Evolutionary conservation across 1,139 yeast species (phyloP), one percentile per base, ranked within the genome.

Genomic region (Casaregolazyma lundiana): DNA sequence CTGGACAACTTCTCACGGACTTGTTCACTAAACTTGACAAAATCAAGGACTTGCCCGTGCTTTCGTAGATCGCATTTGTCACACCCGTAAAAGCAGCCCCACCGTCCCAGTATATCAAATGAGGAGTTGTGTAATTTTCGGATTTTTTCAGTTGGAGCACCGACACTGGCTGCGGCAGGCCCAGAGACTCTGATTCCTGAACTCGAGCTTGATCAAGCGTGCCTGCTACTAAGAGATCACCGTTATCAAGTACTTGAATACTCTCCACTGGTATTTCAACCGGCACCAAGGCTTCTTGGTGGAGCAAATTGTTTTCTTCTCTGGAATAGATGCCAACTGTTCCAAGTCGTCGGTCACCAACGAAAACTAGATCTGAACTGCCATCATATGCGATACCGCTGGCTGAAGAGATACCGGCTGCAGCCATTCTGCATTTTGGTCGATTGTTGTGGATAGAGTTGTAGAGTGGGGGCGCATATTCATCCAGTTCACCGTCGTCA

Each of bases 381-480:
- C 11, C 15, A 17, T 42, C 30, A 9, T 18, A 42, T 7, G 20
- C 34, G 19, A 42, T 35, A 7, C 41, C 39, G n/a, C 30, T 42
- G 39, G 45, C 45, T 5, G 22, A 35, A 3, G 45, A 42, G 30
- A 35, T n/a, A 4, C 45, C 45, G 8, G 20, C 35, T 6, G 45
- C 38, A 11, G 34, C 40, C 3, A 24, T 16, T 13, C 13, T 17
- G 26, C 45, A 42, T 18, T 26, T 17, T 2, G 45, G 38, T n/a
- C 13, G 13, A 6, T 7, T n/a, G n/a, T 30, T 26, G 13, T 18
- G 30, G 11, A 40, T 20, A n/a, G 18, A 6, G 21, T 19, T 19
- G 16, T 34, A 34, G 8, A 13, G 18, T 6, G 13, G 11, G 6
- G 13, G 26, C 2, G 26, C 20, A 13, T 40, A 36, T 6, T 40